Conservation (phyloP, 257 asterid species). For the Solanum sparsipilum region DNA sequence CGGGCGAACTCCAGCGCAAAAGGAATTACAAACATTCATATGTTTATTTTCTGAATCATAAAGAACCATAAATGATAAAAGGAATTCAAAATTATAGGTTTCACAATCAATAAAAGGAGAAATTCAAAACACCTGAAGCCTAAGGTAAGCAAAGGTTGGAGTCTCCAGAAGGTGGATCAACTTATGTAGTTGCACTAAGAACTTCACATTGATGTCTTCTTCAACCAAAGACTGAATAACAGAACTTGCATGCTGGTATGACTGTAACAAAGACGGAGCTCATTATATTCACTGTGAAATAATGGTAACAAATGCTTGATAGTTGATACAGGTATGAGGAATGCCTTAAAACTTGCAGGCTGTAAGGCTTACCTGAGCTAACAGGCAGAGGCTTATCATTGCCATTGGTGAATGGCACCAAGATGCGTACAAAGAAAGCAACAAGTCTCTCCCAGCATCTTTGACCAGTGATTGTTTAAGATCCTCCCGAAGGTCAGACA, state of each 20-base stretch:
- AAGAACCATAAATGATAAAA: not conserved
- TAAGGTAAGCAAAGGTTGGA: constrained; percentile 88
- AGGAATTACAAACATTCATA: not conserved
- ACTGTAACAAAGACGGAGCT: constrained; percentile 27
- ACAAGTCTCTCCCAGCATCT: constrained; percentile 69
- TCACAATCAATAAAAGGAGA: not conserved
- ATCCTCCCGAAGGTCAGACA: constrained; percentile 55
- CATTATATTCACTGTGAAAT: not conserved
- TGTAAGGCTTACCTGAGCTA: constrained; percentile 74
- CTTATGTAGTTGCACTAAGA: constrained; percentile 89
- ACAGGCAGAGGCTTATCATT: constrained; percentile 86
- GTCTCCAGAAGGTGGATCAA: constrained; percentile 92
- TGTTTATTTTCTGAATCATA: not conserved
- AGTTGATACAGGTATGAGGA: not conserved
- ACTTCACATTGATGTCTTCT: constrained; percentile 90
- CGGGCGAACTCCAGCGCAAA: not conserved
- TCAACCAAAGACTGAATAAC: constrained; percentile 87
- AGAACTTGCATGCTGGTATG: constrained; percentile 90
- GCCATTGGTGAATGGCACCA: constrained; percentile 99
- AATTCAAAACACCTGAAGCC: constrained; percentile 62
- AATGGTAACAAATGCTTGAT: not conserved
- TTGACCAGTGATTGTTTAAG: constrained; percentile 49
- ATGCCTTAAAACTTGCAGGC: not conserved
- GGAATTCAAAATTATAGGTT: not conserved
- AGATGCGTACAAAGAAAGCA: constrained; percentile 56